phyloP scores from a whole-genome alignment of 495 filamentous ascomycete genomes.

The Rhypophila decipiens region DNA sequence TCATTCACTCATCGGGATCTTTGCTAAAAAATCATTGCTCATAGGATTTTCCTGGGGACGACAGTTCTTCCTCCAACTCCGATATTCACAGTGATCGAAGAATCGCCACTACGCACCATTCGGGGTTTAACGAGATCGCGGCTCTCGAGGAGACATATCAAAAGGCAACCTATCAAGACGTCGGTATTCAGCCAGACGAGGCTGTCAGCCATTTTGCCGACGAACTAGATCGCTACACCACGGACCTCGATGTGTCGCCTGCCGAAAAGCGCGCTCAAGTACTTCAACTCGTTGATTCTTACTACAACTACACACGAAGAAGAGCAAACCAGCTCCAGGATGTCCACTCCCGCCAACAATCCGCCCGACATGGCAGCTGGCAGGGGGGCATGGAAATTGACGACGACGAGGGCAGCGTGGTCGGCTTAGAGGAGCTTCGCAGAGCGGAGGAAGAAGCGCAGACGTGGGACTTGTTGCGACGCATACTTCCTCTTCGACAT shows the following conservation, averaged over 20 bases:
- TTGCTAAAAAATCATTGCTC: constrained; percentile 6
- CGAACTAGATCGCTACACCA: constrained; percentile 36
- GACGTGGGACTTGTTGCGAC: constrained; percentile 79
- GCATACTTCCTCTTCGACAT: constrained; percentile 48
- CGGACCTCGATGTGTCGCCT: constrained; percentile 17
- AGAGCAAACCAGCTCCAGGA: constrained; percentile 32
- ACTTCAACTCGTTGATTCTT: constrained; percentile 38
- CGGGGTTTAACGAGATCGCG: constrained; percentile 14
- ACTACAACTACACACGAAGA: constrained; percentile 33
- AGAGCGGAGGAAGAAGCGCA: constrained; percentile 61
- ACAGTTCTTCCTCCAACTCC: constrained; percentile 13
- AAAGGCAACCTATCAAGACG: constrained; percentile 21
- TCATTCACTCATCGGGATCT: background rate
- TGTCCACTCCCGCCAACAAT: constrained; percentile 31
- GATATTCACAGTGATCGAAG: no score
- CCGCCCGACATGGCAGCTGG: constrained; percentile 55
- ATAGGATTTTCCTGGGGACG: constrained; percentile 14
- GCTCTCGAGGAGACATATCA: constrained; percentile 23
- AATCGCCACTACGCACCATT: no score
- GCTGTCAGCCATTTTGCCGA: constrained; percentile 42
- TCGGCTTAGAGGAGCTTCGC: constrained; percentile 28
- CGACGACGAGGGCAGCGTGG: constrained; percentile 30
- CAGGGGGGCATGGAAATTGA: constrained; percentile 56
- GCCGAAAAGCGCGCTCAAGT: constrained; percentile 37
- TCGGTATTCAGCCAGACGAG: constrained; percentile 24